Conservation (phyloP, 768 basidiomycete genomes). For the Termitomyces sp. region DNA sequence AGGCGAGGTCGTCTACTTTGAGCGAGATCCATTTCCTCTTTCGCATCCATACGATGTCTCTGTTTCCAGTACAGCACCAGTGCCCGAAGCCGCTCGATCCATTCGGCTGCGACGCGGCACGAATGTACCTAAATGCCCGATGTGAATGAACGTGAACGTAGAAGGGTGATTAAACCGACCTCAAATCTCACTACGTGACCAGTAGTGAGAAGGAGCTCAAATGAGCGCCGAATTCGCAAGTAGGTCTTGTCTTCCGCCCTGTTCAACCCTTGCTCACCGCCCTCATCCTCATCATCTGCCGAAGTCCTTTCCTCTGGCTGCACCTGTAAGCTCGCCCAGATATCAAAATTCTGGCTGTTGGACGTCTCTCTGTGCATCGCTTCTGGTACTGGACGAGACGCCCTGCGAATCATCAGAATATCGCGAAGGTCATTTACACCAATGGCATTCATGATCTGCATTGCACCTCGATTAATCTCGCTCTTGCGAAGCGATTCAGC, state of each 20-base stretch:
- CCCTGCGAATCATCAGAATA: constrained; percentile 60
- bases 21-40: constrained; percentile 75
- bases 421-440: constrained; percentile 71
- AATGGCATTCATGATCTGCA: constrained; percentile 59
- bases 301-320: constrained; percentile 32
- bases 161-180: constrained; percentile 35
- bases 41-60: constrained; percentile 69
- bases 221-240: constrained; percentile 59
- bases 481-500: constrained; percentile 35
- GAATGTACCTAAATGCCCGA: constrained; percentile 49
- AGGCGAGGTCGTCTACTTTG: constrained; percentile 53
- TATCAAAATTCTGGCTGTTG: constrained; percentile 23
- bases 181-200: constrained; percentile 75
- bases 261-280: constrained; percentile 52
- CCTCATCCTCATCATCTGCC: constrained; percentile 60
- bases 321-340: constrained; percentile 26
- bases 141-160: neutral
- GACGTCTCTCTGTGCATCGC: constrained; percentile 29
- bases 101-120: constrained; percentile 66
- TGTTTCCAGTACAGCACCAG: constrained; percentile 77
- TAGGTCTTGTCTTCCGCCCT: constrained; percentile 35
- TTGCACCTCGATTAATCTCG: constrained; percentile 58
- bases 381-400: constrained; percentile 42
- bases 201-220: constrained; percentile 68
- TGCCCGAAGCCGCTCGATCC: constrained; percentile 73